Evolutionary conservation across 768 basidiomycete genomes (phyloP), one percentile per base, ranked within the genome.

Genomic region (Melanogaster broomeanus): DNA sequence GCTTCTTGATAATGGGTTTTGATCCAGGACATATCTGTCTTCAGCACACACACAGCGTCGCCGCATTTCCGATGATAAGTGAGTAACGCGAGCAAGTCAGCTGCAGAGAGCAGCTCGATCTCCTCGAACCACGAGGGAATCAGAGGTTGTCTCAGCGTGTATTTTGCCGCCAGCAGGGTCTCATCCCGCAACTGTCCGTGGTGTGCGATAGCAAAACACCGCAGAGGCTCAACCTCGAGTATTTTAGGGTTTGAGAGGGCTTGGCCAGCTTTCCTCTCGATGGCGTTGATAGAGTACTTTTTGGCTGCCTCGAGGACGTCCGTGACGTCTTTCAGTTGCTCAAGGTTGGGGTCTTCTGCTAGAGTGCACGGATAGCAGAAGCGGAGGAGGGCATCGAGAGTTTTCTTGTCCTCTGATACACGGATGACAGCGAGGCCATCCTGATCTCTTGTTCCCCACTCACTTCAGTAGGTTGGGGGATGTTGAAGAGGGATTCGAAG

Each of bases 401-500:
- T 62, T 30, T 57, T 69, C 40, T 51, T 48, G 18, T 49, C 37
- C 49, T 67, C 62, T 9, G 54, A 18, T 13, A 67, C 24, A 7
- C 48, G 35, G 18, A 69, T 49, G 37, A 69, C 59, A 37, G 47
- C 33, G n/a, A 65, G 53, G 15, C 49, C 54, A 19, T 66, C 58
- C 31, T 42, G 11, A 24, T 33, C 12, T 58, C 62, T 39, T 49
- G 55, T 5, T 46, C 51, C 5, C 35, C 41, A 16, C n/a, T 28
- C 7, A 11, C 44, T 39, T 53, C 22, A 13, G 43, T 15, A n/a
- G 67, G 52, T 30, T 72, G 65, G 3, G 67, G 65, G 8, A 68
- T 46, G n/a, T 51, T 34, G 42, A 74, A 68, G 47, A 75, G 61
- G 19, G 57, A 51, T 27, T 63, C 55, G 51, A 73, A 76, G 53